Evolutionary conservation across 2,329 filamentous ascomycete genomes (phyloP), one percentile per base, ranked within the genome.

Genomic region (Aspergillus viridinutans): DNA sequence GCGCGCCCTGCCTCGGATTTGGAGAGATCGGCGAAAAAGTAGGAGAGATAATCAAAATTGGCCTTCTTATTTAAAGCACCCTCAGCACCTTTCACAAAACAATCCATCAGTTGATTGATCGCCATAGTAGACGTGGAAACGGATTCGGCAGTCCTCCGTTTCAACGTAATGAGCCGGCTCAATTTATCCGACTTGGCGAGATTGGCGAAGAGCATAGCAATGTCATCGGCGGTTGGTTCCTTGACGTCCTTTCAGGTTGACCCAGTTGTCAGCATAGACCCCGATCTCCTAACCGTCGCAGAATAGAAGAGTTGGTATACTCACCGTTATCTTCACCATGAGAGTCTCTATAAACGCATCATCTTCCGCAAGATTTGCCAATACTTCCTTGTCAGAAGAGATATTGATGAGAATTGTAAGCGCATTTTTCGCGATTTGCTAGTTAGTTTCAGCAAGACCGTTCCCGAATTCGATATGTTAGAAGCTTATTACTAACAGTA

Each of bases 121-220:
- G 90, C 87, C 57, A 85, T 81, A 38, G 87, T 83, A 43, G 90
- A 90, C 1, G 85, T 88, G 5, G 85, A 86, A 6, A 96, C 83
- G n/a, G 81, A 80, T 55, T 86, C 83, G 2, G 91, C 89, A 0
- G 87, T 73, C 6, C 83, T 77, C 61, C 91, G 88, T 67, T 88
- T 89, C 55, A 89, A 79, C 4, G 81, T 79, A 10, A 93, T 74
- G 4, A 97, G 79, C 47, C 82, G 81, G 62, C 88, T 88, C 56
- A 96, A 74, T 5, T 81, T 81, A 64, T 93, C 86, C 59, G 84
- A 88, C 76, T 97, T 97, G 57, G 87, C 84, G 53, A 99, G 80
- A 70, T 99, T 99, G 72, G 94, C 92, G 25, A 97, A 82, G 14
- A 99, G 83, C 92, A 97, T 97, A 49, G 91, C 86, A 49, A 95